Evolutionary conservation across 2,329 filamentous ascomycete species (phyloP).

Genomic region (Aureobasidium subglaciale): DNA sequence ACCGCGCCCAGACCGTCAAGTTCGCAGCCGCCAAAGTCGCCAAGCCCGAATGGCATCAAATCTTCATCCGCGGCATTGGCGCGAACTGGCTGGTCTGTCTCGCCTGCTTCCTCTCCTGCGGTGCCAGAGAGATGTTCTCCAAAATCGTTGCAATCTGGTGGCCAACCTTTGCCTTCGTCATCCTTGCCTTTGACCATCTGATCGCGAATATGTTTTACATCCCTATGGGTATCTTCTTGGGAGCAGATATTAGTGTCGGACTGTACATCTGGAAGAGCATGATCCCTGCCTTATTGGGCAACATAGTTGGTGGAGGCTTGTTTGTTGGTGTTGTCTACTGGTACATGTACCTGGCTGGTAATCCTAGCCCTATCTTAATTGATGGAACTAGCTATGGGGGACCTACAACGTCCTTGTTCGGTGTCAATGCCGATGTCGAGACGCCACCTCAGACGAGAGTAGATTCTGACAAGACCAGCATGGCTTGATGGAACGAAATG

Average conservation of each 20-base stretch:
- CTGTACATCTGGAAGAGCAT: conserved; percentile 54
- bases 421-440: neutral
- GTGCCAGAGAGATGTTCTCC: conserved; percentile 44
- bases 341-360: conserved; percentile 31
- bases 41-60: conserved; percentile 43
- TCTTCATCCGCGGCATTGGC: conserved; percentile 49
- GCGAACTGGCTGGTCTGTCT: conserved; percentile 44
- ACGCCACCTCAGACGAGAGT: neutral
- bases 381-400: conserved; percentile 5
- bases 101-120: conserved; percentile 43
- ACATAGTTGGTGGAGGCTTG: conserved; percentile 46
- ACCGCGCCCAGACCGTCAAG: conserved; percentile 37
- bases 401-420: neutral
- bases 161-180: conserved; percentile 49
- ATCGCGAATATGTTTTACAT: conserved; percentile 47
- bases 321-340: conserved; percentile 48
- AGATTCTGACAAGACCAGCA: neutral
- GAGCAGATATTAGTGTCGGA: conserved; percentile 37
- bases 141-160: conserved; percentile 53
- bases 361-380: neutral
- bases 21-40: conserved; percentile 46
- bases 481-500: neutral
- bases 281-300: conserved; percentile 47
- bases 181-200: conserved; percentile 44
- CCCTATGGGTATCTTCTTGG: conserved; percentile 45